Evolutionary conservation across 768 basidiomycete species (phyloP), one percentile per base, ranked within the genome.

Genomic region (Trametes cubensis): DNA sequence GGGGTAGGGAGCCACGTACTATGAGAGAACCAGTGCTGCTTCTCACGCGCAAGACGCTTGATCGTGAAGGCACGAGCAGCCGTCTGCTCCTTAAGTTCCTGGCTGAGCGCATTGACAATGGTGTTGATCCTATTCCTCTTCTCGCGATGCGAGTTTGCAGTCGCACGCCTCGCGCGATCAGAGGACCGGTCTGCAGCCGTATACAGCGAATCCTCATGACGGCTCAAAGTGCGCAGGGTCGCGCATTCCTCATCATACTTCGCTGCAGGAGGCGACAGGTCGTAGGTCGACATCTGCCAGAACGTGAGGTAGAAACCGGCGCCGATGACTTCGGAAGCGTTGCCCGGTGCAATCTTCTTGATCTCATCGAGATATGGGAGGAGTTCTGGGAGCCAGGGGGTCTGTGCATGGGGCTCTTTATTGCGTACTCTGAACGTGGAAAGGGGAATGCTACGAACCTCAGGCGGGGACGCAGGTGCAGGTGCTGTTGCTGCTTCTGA

Each of bases 271-370:
- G 92, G 89, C 0, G 85, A 77, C 38, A 98, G 81, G 73, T 99
- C 97, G 69, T 94, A 92, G 38, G 90, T 89, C 0, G 93, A 90
- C 54, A 98, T 75, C 73, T 98, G 95, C 97, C 97, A 99, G 77
- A 98, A 99, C 3, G 95, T 94, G 48, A 92, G 76, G 70, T 95
- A 98, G 77, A 99, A 98, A 2, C 87, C 90, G 28, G 94, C 88
- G 3, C 90, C 89, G 66, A 95, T 85, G 42, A 87, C 75, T 39
- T 88, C 83, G 56, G 77, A 81, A 10, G 83, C 84, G 66, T 78
- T 84, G 17, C 80, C 79, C 28, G 94, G 91, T 2, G 90, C 83
- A 38, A 95, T 80, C 65, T 81, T 84, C 66, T 81, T 83, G 20
- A 94, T 80, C 38, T 93, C 89, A 11, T 90, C 84, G 67, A 97